A percentile compares a stretch with the other conserved stretches of the same genome.
Evolutionary conservation across 202 grass and related monocot species (phyloP).

Genomic region (Alloteropsis angusta): DNA sequence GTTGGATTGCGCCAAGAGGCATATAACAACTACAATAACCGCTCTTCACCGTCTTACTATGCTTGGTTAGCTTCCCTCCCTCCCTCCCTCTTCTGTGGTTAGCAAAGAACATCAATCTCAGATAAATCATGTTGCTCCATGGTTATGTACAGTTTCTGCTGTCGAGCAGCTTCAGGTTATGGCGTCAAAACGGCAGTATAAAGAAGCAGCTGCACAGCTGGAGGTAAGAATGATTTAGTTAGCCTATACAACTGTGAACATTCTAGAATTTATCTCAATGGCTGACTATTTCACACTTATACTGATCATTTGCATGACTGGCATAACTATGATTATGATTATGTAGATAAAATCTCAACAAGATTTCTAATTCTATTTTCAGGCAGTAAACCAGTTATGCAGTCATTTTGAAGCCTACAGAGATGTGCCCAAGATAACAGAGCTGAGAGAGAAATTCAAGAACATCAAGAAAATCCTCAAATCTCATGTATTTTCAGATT

Average conservation of each 20-base stretch:
- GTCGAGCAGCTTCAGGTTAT: conserved; percentile 99
- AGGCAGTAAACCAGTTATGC: conserved; percentile 98
- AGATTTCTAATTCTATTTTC: conserved; percentile 15
- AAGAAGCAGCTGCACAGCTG: conserved; percentile 91
- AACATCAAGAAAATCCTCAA: conserved; percentile 99
- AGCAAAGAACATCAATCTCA: not conserved
- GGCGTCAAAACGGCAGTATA: conserved; percentile 98
- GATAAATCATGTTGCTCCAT: not conserved
- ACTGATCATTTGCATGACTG: not conserved
- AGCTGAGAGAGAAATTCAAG: conserved; percentile 97
- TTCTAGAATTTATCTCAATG: not conserved
- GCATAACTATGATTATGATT: not conserved
- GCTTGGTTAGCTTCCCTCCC: conserved; percentile 54
- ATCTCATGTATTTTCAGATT: conserved; percentile 98
- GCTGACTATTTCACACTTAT: not conserved
- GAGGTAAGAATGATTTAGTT: conserved; percentile 47
- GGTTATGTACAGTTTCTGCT: conserved; percentile 59
- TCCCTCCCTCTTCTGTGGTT: not conserved
- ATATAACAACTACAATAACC: conserved; percentile 96
- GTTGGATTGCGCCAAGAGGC: conserved; percentile 89
- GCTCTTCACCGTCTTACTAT: conserved; percentile 98
- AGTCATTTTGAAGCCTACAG: conserved; percentile 98
- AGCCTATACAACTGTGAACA: not conserved
- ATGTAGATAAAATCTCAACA: not conserved
- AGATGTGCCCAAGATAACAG: conserved; percentile 96